Conservation (phyloP, 495 filamentous ascomycete species). For the Neohortaea acidophila region DNA sequence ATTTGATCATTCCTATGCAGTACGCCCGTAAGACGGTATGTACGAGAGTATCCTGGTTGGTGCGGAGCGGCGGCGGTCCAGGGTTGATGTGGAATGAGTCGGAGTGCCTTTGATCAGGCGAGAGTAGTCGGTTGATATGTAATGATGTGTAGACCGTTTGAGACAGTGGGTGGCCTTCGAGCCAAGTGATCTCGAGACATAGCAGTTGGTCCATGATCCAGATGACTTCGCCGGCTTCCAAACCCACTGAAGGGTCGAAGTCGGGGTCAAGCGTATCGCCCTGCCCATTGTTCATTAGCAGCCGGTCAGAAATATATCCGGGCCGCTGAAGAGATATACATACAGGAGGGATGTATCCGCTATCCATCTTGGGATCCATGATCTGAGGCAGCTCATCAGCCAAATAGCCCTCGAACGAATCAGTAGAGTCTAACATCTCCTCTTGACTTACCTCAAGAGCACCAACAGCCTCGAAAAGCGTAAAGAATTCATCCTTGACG, state of each 20-base stretch:
- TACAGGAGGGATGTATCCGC: slow-evolving; percentile 58
- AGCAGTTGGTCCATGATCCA: slow-evolving; percentile 91
- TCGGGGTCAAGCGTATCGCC: slow-evolving; percentile 70
- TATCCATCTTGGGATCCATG: slow-evolving; percentile 98
- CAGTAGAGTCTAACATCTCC: not conserved
- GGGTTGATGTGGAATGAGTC: not conserved
- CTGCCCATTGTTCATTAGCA: too few relatives aligned
- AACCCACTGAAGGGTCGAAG: slow-evolving; percentile 57
- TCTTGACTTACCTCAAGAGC: slow-evolving; percentile 64
- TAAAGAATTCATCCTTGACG: slow-evolving; percentile 87
- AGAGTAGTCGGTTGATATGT: slow-evolving; percentile 74
- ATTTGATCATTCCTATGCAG: slow-evolving; percentile 69
- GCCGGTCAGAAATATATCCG: too few relatives aligned
- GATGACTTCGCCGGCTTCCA: slow-evolving; percentile 65
- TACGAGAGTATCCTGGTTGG: slow-evolving; percentile 27
- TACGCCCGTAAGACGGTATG: slow-evolving; percentile 66
- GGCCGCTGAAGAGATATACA: too few relatives aligned
- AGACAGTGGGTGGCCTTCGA: slow-evolving; percentile 81
- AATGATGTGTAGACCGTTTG: slow-evolving; percentile 91
- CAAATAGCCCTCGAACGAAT: not conserved
- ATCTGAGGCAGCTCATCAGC: slow-evolving; percentile 41
- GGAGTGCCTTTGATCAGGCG: slow-evolving; percentile 34
- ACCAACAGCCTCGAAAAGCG: slow-evolving; percentile 82
- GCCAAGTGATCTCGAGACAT: slow-evolving; percentile 83
- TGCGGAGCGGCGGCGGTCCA: not conserved